phyloP scores from a whole-genome alignment of 176 grass and related monocot species.

The Calamus simplicifolius region DNA sequence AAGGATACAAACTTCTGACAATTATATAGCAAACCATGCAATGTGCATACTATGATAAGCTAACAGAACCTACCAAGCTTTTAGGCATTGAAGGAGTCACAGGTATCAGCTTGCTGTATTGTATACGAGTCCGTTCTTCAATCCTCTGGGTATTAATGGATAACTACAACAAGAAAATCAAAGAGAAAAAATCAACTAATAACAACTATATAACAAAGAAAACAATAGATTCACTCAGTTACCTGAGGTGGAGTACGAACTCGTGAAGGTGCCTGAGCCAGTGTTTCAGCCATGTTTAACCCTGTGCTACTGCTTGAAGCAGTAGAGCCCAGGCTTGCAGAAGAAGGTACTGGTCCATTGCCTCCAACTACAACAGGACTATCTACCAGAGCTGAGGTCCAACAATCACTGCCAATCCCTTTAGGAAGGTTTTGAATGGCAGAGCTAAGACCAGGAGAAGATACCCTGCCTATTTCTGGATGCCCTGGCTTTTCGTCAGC shows the following conservation, averaged over 20 bases:
- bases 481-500: not conserved
- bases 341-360: slow-evolving; percentile 20
- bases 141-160: slow-evolving; percentile 58
- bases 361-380: slow-evolving; percentile 31
- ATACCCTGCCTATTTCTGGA: not conserved
- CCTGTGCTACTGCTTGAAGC: slow-evolving; percentile 13
- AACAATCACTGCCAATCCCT: slow-evolving; percentile 25
- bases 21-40: too few species aligned
- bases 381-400: slow-evolving; percentile 62
- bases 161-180: slow-evolving; percentile 28
- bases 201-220: not conserved
- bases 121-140: slow-evolving; percentile 51
- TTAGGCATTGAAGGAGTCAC: slow-evolving; percentile 54
- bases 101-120: slow-evolving; percentile 54
- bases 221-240: slow-evolving; percentile 10
- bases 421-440: too few species aligned
- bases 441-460: slow-evolving; percentile 4
- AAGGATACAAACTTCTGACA: too few species aligned
- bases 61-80: slow-evolving; percentile 28
- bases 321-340: slow-evolving; percentile 7
- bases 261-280: slow-evolving; percentile 53
- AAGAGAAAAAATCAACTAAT: slow-evolving; percentile 6
- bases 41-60: too few species aligned
- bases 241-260: slow-evolving; percentile 49
- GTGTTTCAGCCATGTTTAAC: slow-evolving; percentile 71